A percentile compares a stretch with the other conserved stretches of the same genome.
These are phyloP conservation scores for Apophysomyces elegans DNA, from an alignment of 371 early-diverging fungal species.

Conservation along the genomic window DNA sequence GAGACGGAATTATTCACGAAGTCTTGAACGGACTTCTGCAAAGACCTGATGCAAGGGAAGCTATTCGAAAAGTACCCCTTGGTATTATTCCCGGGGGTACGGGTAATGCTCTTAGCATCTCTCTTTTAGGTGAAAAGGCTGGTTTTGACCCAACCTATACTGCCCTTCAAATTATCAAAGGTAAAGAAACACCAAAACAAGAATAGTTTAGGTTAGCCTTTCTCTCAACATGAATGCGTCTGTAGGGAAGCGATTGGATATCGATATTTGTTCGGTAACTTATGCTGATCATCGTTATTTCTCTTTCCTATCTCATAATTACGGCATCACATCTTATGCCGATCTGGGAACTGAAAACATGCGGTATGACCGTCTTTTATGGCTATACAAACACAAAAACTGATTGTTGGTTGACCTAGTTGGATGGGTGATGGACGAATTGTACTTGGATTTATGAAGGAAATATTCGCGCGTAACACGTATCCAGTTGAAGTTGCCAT, in stretches of 20 bases:
- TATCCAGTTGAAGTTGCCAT: conserved; percentile 53
- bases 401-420: conserved; percentile 1
- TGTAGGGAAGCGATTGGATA: conserved; percentile 44
- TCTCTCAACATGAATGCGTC: not conserved
- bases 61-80: conserved; percentile 60
- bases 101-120: conserved; percentile 61
- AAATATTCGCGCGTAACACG: conserved; percentile 46
- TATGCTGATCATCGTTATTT: conserved; percentile 55
- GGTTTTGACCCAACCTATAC: conserved; percentile 55
- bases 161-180: conserved; percentile 63
- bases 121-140: conserved; percentile 56
- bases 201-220: not conserved
- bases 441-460: conserved; percentile 51
- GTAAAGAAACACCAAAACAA: conserved; percentile 20
- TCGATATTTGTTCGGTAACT: conserved; percentile 66
- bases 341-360: conserved; percentile 66
- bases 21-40: conserved; percentile 75
- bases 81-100: conserved; percentile 72
- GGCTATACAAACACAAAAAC: too few species aligned
- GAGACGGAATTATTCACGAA: conserved; percentile 86
- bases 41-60: conserved; percentile 61
- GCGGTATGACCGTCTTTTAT: conserved; percentile 26
- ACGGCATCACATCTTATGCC: conserved; percentile 67
- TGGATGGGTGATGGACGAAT: conserved; percentile 72
- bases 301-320: conserved; percentile 66